Base-by-base conservation (phyloP, 805 yeast genomes). In the Nakazawaea ambrosiae region DNA sequence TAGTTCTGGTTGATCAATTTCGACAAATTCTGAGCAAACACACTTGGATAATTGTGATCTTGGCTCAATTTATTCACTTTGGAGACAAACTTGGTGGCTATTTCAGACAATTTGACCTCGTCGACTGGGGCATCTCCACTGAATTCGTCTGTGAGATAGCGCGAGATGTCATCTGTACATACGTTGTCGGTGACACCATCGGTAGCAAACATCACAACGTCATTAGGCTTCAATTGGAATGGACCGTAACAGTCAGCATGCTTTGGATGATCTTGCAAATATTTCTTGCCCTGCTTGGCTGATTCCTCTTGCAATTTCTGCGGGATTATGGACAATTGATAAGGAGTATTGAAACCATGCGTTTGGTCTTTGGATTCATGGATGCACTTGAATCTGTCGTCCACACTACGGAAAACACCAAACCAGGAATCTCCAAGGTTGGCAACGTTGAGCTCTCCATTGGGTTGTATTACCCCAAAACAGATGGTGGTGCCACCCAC, bases 401-500 rank as follows among this genome's bases (percentile, higher is more conserved):
- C 14, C 5, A 17, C 23, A 41, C 75, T 63, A 45, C 98, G 68
- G 54, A 88, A 83, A 3, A 89, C 74, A 14, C 95, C 89, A 56
- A 86, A 85, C 81, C 96, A 92, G 4, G 97, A 88, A 57, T 90
- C 98, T 9, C 98, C 98, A 37, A 90, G 60, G 51, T 92, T 90
- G 7, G 90, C 81, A 5, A 14, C 18, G 12, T 4, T 4, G 12
- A 28, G 20, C 17, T 5, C 16, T 8, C 31, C 31, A 5, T 28
- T 16, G 5, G 10, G 8, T 4, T 8, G 4, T 34, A 83, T 65
- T 9, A 81, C 68, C 1, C 96, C 97, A 36, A 83, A 70, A 49
- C 96, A 85, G 3, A 94, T 87, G 1, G 98, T 90, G 2, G 97
- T 87, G 14, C 96, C 92, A 3, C 98, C 98, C 22, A 89, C 94